Evolutionary conservation across 73 alveolate genomes (phyloP).

Genomic region (Paramecium tetraurelia): DNA sequence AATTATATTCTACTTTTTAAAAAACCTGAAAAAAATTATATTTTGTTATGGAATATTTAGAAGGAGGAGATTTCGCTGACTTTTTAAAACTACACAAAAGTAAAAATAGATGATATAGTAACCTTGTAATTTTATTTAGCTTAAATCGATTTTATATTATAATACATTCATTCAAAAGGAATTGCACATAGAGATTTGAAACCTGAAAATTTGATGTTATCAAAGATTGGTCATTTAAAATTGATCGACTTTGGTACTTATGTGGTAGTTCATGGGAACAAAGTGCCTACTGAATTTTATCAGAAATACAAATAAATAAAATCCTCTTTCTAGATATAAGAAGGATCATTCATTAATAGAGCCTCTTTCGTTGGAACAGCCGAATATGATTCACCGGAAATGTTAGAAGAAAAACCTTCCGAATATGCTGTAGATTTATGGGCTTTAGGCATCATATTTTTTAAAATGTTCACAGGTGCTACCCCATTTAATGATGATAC

Average conservation of each 20-base stretch:
- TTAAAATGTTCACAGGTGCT: slow-evolving; percentile 49
- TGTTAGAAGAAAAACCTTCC: slow-evolving; percentile 50
- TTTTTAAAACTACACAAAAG: slow-evolving; percentile 50
- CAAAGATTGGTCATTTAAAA: slow-evolving; percentile 46
- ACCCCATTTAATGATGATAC: slow-evolving; percentile 59
- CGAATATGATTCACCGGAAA: slow-evolving; percentile 66
- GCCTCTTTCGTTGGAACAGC: slow-evolving; percentile 50
- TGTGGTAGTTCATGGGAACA: not conserved
- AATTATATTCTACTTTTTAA: slow-evolving; percentile 61
- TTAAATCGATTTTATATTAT: slow-evolving; percentile 61
- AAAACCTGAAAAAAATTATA: slow-evolving; percentile 59
- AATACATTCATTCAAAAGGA: slow-evolving; percentile 64
- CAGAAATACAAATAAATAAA: slow-evolving; percentile 19
- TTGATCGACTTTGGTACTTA: slow-evolving; percentile 57
- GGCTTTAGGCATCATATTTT: slow-evolving; percentile 57
- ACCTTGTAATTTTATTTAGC: slow-evolving; percentile 66
- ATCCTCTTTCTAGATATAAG: not conserved
- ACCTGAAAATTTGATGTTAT: slow-evolving; percentile 59
- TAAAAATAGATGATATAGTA: not conserved
- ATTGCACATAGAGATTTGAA: slow-evolving; percentile 75
- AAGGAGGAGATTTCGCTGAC: slow-evolving; percentile 69
- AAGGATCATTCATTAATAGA: not conserved
- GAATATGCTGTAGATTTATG: slow-evolving; percentile 50
- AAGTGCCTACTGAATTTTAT: not conserved
- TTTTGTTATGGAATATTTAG: slow-evolving; percentile 65